These are phyloP conservation scores for Lanmaoa pseudosensibilis DNA, from an alignment of 768 basidiomycete species.

Conservation along the genomic window DNA sequence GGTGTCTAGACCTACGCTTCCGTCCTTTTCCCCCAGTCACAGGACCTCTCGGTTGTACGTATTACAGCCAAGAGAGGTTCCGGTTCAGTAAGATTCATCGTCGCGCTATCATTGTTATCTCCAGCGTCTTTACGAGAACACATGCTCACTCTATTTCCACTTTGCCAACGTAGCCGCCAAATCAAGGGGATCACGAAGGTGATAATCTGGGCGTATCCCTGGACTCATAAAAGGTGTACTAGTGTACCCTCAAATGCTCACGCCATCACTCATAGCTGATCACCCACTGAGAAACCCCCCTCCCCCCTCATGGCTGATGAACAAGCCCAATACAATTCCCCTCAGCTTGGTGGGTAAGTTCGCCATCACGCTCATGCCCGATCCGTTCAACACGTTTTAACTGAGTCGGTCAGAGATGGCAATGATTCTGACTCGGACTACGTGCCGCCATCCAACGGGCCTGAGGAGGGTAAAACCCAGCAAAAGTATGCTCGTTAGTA, in stretches of 20 bases:
- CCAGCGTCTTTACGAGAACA: constrained; percentile 8
- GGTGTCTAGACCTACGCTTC: not conserved
- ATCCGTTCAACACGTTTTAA: not conserved
- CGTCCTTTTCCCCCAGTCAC: not conserved
- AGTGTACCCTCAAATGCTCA: not conserved
- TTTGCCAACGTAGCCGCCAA: constrained; percentile 1
- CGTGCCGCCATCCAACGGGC: not conserved
- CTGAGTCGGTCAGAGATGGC: not conserved
- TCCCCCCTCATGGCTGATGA: constrained; percentile 2
- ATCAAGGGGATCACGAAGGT: constrained; percentile 9
- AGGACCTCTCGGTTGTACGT: not conserved
- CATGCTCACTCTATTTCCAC: constrained; percentile 5
- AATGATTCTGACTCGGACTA: not conserved
- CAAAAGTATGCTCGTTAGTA: not conserved
- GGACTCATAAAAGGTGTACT: constrained; percentile 16
- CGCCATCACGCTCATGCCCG: not conserved
- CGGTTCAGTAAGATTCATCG: not conserved
- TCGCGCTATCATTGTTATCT: constrained; percentile 11
- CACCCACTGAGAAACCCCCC: not conserved
- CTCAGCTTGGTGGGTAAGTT: not conserved
- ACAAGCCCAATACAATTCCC: not conserved
- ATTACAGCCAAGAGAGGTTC: not conserved
- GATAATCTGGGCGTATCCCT: constrained; percentile 7
- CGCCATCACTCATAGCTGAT: not conserved
- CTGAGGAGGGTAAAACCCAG: not conserved